phyloP scores from a whole-genome alignment of 345 rosid genomes.

The Brassica juncea region DNA sequence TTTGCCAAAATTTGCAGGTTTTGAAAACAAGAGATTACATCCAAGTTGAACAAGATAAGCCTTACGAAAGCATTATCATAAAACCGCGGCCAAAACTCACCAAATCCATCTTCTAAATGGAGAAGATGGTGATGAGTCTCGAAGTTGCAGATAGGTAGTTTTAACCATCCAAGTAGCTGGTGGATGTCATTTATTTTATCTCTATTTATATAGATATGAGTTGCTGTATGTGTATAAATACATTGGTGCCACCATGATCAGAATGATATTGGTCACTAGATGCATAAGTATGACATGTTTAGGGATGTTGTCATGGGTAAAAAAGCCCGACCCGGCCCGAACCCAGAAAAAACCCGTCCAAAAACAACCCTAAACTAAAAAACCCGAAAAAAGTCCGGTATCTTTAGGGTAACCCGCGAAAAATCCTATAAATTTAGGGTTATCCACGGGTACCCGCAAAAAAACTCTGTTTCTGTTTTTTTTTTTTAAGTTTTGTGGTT shows the following conservation, averaged over 20 bases:
- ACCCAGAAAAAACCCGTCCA: no score
- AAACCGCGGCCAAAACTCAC: constrained; percentile 76
- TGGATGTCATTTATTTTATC: constrained; percentile 23
- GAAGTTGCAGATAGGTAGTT: constrained; percentile 43
- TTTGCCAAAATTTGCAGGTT: constrained; percentile 53
- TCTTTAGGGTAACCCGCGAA: no score
- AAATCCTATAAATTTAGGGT: no score
- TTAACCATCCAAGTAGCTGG: constrained; percentile 27
- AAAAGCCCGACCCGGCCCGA: no score
- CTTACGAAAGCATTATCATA: constrained; percentile 64
- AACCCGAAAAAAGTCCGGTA: no score
- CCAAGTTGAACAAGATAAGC: constrained; percentile 79
- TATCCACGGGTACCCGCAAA: no score
- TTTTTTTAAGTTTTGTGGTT: no score
- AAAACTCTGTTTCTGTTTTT: no score
- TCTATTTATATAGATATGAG: constrained; percentile 13
- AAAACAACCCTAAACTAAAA: no score
- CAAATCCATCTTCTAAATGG: constrained; percentile 69
- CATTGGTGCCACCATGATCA: constrained; percentile 30
- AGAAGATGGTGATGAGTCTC: not conserved
- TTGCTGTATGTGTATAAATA: constrained; percentile 16
- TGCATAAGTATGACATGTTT: no score
- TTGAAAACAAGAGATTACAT: constrained; percentile 89
- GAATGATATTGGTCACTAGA: no score
- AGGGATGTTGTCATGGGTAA: no score